Conservation (phyloP, 2,329 filamentous ascomycete species). For the Periconia sp. region DNA sequence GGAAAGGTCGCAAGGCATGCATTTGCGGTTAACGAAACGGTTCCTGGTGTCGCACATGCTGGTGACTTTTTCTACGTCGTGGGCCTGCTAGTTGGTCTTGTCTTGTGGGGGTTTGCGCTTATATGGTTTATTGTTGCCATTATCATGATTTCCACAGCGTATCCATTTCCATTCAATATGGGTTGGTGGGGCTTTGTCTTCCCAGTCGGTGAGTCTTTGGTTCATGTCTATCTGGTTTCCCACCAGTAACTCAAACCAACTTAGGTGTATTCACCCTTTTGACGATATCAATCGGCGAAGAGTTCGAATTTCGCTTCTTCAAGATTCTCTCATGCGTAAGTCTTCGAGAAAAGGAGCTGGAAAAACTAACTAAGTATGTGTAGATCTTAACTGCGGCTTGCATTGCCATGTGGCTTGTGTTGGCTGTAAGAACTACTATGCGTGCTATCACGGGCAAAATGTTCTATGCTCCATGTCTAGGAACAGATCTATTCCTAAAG, state of each 20-base stretch:
- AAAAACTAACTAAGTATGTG: neutral
- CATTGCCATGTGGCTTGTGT: constrained; percentile 54
- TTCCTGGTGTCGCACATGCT: constrained; percentile 34
- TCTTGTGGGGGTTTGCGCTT: constrained; percentile 57
- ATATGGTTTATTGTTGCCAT: constrained; percentile 55
- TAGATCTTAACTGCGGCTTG: constrained; percentile 52
- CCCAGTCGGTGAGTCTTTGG: constrained; percentile 44
- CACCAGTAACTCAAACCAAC: no score
- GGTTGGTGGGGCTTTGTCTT: constrained; percentile 63
- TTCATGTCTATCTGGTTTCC: no score
- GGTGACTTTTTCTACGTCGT: constrained; percentile 58
- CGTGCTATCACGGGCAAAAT: constrained; percentile 49
- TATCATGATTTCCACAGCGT: constrained; percentile 41
- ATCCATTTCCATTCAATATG: constrained; percentile 57
- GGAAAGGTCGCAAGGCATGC: constrained; percentile 44
- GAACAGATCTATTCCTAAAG: constrained; percentile 5
- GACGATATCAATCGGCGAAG: constrained; percentile 46
- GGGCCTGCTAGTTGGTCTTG: constrained; percentile 51
- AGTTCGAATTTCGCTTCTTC: constrained; percentile 56
- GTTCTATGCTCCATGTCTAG: constrained; percentile 54
- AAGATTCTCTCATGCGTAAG: no score
- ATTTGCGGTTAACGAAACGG: constrained; percentile 36
- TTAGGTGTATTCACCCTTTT: constrained; percentile 48
- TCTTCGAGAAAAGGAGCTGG: constrained; percentile 37
- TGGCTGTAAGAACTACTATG: constrained; percentile 49